These are phyloP conservation scores for Syzygium oleosum DNA, from an alignment of 345 rosid genomes.

Conservation along the genomic window DNA sequence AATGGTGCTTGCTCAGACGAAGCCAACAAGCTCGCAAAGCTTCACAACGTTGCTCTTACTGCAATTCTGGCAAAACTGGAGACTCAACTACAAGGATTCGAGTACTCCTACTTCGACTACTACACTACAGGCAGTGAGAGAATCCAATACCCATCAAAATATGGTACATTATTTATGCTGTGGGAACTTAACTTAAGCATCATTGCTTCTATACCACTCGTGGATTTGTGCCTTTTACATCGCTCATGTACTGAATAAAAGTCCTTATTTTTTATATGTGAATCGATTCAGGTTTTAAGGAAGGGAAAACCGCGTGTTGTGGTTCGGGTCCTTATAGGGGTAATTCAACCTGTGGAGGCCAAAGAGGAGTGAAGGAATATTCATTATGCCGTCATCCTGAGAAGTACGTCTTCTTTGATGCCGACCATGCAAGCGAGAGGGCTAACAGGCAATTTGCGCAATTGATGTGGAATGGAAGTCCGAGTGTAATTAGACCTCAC, in stretches of 20 bases:
- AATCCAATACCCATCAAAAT: slow-evolving; percentile 3
- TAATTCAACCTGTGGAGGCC: background rate
- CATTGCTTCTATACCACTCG: no score
- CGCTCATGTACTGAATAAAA: no score
- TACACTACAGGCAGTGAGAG: background rate
- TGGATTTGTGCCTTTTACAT: no score
- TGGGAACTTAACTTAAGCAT: no score
- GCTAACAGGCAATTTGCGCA: slow-evolving; percentile 2
- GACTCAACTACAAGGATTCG: slow-evolving; percentile 17
- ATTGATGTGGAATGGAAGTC: slow-evolving; percentile 7
- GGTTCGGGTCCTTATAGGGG: slow-evolving; percentile 6
- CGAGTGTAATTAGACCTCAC: background rate
- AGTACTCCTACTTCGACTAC: slow-evolving; percentile 14
- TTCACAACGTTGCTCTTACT: slow-evolving; percentile 17
- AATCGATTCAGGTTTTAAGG: slow-evolving; percentile 7
- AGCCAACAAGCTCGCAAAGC: background rate
- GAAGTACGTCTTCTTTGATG: slow-evolving; percentile 4
- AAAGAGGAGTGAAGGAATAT: background rate
- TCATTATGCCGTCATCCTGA: background rate
- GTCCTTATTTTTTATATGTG: no score
- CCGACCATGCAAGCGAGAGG: background rate
- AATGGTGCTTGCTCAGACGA: background rate
- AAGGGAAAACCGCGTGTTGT: slow-evolving; percentile 4
- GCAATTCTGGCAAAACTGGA: slow-evolving; percentile 1
- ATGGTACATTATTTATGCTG: slow-evolving; percentile 1